phyloP scores from a whole-genome alignment of 305 asterid species.

The Fraxinus dipetala region DNA sequence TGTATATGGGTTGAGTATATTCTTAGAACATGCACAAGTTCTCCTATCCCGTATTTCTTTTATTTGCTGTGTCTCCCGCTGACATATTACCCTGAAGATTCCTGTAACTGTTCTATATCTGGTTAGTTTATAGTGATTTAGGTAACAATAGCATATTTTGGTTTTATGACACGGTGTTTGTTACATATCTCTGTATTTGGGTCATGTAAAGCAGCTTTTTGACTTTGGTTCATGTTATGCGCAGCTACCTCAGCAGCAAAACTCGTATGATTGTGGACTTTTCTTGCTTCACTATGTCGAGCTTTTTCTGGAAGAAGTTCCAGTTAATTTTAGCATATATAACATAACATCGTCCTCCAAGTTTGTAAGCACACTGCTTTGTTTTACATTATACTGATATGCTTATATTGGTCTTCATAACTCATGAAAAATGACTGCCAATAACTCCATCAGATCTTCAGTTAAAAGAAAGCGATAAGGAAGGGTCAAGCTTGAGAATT shows the following conservation, averaged over 20 bases:
- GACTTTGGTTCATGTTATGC: constrained; percentile 27
- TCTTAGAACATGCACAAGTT: not conserved
- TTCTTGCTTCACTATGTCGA: constrained; percentile 93
- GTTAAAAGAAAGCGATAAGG: not conserved
- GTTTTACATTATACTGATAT: constrained; percentile 12
- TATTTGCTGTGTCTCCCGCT: constrained; percentile 4
- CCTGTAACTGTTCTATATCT: not conserved
- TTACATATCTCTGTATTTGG: constrained; percentile 17
- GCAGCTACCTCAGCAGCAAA: constrained; percentile 97
- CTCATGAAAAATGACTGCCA: not conserved
- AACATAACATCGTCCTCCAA: constrained; percentile 54
- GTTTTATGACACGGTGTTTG: not conserved
- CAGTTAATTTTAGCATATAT: constrained; percentile 59
- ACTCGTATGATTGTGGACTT: constrained; percentile 87
- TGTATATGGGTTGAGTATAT: no score
- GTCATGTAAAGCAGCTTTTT: constrained; percentile 23
- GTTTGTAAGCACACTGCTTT: constrained; percentile 59
- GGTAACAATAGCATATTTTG: not conserved
- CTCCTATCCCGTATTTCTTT: not conserved
- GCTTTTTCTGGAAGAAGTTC: constrained; percentile 78
- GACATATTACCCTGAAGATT: constrained; percentile 5
- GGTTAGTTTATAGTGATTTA: constrained; percentile 11
- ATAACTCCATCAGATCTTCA: not conserved
- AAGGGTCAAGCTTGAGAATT: not conserved
- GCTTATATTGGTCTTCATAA: not conserved